Evolutionary conservation across 179 eudicot species (phyloP), one percentile per base, ranked within the genome.

Genomic region (Corrigiola litoralis): DNA sequence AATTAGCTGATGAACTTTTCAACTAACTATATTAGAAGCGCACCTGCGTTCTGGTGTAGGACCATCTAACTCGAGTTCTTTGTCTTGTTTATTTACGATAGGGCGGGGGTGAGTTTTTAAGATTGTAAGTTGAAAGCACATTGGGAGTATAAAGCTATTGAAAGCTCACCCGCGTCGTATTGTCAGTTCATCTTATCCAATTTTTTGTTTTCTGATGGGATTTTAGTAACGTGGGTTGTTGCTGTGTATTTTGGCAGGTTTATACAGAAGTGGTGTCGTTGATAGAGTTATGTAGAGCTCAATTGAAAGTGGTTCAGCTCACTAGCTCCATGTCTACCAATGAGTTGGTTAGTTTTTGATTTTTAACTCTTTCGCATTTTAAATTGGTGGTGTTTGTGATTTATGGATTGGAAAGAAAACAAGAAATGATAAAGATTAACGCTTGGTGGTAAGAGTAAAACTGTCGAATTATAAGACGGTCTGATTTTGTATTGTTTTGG

Each of bases 211-310:
- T 49, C 31, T 25, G 1, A 25, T 41, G 7, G 33, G 53, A 6
- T 20, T 61, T 57, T 25, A 25, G 49, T 32, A 36, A n/a, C 64
- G 23, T 14, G 20, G 4, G 8, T 41, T 21, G 3, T 67, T n/a
- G 27, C 13, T 33, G 29, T 37, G 27, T 36, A 13, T n/a, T 20
- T 9, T 50, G 29, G 40, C 68, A 94, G 99, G 97, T 95, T 68
- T 85, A 82, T 79, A 66, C 79, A 0, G 97, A 86, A 79, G 79
- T 77, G 0, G 62, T 51, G 63, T 88, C 88, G 1, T 65, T 95
- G n/a, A 73, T 91, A 20, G 97, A 91, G 79, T 47, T 84, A 47
- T 95, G 99, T 65, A 79, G 86, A 77, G 87, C 82, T 75, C 95
- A 84, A 51, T 58, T 86, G 73, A 95, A 87, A 75, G 86, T 77